Evolutionary conservation across 148 eudicot genomes (phyloP).

Genomic region (Chenopodium album): DNA sequence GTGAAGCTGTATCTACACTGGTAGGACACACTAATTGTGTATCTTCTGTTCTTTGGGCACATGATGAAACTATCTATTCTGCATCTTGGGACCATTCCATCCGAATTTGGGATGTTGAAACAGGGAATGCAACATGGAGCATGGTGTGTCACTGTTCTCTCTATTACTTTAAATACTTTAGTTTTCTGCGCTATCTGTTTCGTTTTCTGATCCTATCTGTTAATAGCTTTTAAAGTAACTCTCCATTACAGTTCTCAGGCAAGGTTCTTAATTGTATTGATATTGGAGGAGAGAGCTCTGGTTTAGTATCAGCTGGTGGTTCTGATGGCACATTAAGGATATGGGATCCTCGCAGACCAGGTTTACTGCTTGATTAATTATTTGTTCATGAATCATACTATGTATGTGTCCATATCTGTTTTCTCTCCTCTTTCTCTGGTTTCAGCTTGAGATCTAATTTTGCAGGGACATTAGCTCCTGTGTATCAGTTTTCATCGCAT

Average conservation of each 20-base stretch:
- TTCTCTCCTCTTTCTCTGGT: not conserved
- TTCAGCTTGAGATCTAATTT: slow-evolving; percentile 12
- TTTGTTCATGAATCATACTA: not conserved
- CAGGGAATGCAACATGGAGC: slow-evolving; percentile 69
- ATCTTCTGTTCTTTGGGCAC: slow-evolving; percentile 83
- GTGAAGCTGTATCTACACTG: slow-evolving; percentile 69
- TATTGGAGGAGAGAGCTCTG: slow-evolving; percentile 90
- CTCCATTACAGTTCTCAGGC: slow-evolving; percentile 55
- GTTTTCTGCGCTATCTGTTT: not conserved
- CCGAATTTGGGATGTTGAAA: slow-evolving; percentile 91
- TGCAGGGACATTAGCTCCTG: slow-evolving; percentile 79
- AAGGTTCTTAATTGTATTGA: slow-evolving; percentile 78
- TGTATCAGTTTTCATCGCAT: slow-evolving; percentile 84
- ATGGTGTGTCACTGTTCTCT: slow-evolving; percentile 46
- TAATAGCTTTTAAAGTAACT: not conserved
- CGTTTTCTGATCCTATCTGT: not conserved
- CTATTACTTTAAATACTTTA: not conserved
- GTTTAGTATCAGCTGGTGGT: slow-evolving; percentile 81
- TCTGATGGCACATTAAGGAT: slow-evolving; percentile 82
- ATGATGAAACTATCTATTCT: slow-evolving; percentile 71
- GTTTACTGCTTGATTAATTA: slow-evolving; percentile 26
- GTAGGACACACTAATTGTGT: slow-evolving; percentile 92
- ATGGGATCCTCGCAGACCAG: slow-evolving; percentile 99
- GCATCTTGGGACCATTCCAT: slow-evolving; percentile 98
- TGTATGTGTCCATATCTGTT: not conserved